Base-by-base conservation (phyloP, 2,329 filamentous ascomycete species). In the Arthroderma uncinatum region DNA sequence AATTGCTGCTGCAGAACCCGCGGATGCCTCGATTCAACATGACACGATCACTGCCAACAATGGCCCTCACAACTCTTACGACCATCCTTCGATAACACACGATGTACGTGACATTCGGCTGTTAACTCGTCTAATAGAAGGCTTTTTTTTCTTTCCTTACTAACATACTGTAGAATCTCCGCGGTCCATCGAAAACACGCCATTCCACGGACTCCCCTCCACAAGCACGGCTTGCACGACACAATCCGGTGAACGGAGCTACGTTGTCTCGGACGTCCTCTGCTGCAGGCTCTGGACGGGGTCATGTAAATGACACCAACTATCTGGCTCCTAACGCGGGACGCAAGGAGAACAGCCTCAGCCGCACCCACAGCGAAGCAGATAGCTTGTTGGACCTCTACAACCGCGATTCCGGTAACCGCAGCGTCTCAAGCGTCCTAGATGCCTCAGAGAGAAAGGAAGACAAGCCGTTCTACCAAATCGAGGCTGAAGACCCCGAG, bases 341-440 rank as follows among this genome's bases (percentile, higher is more conserved):
- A 30, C 71, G 70, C 54, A 66, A 64, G 37, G 68, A 71, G 7
- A 63, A 58, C 28, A 68, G 65, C 55, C 62, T 68, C 8, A 71
- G 66, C 54, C 68, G 70, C 56, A 70, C 64, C 57, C 71, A 66
- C 54, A 72, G 68, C 57, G 74, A 76, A 57, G 57, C 65, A n/a
- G 68, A 71, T 56, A 73, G 66, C 57, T 58, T 69, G 52, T 65
- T 70, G 21, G 71, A 73, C 54, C 61, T 70, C 3, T 70, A 71
- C 57, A 65, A 65, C 48, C 64, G 66, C 55, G 68, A 69, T n/a
- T 57, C 60, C n/a, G 59, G 59, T 14, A 62, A 58, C 56, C 63
- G 64, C 25, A 64, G 59, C 53, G 59, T 58, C 9, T 59, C 60
- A 9, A 66, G 65, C 47, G 58, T 62, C 42, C 61, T 60, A 53